phyloP scores from a whole-genome alignment of 2,329 filamentous ascomycete genomes.

The Colletotrichum chlorophyti region DNA sequence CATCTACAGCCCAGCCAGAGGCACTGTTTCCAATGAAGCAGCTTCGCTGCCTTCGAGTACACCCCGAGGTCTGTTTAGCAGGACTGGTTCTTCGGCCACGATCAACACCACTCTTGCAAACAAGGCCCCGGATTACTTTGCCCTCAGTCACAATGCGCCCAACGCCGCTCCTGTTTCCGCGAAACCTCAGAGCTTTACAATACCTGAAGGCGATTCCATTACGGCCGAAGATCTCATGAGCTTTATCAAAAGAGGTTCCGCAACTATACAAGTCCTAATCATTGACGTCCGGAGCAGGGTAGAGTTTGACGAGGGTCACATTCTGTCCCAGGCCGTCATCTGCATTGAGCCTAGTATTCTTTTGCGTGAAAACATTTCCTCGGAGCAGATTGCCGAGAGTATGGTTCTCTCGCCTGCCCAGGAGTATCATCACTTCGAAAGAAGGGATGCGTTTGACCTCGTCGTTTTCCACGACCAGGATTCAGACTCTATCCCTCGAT shows the following conservation, averaged over 20 bases:
- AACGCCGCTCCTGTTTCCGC: slow-evolving; percentile 36
- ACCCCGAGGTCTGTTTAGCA: slow-evolving; percentile 67
- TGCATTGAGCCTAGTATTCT: slow-evolving; percentile 86
- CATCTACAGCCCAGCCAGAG: slow-evolving; percentile 80
- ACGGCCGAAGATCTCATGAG: slow-evolving; percentile 74
- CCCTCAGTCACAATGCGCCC: slow-evolving; percentile 36
- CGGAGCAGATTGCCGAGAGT: slow-evolving; percentile 68
- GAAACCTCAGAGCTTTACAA: slow-evolving; percentile 35
- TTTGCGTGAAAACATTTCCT: slow-evolving; percentile 71
- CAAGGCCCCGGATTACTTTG: slow-evolving; percentile 41
- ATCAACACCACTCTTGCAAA: slow-evolving; percentile 37
- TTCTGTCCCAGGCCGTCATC: slow-evolving; percentile 82
- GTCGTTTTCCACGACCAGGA: slow-evolving; percentile 89
- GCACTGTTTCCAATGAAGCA: slow-evolving; percentile 70
- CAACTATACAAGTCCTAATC: slow-evolving; percentile 69
- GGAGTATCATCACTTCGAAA: slow-evolving; percentile 78
- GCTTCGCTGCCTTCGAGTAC: slow-evolving; percentile 71
- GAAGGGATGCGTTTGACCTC: slow-evolving; percentile 79
- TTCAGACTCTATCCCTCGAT: slow-evolving; percentile 57
- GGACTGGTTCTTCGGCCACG: slow-evolving; percentile 43
- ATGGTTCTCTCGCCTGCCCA: slow-evolving; percentile 73
- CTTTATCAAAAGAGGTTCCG: slow-evolving; percentile 62
- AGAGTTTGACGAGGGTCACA: slow-evolving; percentile 87
- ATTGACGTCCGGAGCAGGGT: slow-evolving; percentile 86
- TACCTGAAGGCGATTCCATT: slow-evolving; percentile 65